These are phyloP conservation scores for Ambrosia hybrid DNA, from an alignment of 140 eudicot genomes.

Conservation along the genomic window DNA sequence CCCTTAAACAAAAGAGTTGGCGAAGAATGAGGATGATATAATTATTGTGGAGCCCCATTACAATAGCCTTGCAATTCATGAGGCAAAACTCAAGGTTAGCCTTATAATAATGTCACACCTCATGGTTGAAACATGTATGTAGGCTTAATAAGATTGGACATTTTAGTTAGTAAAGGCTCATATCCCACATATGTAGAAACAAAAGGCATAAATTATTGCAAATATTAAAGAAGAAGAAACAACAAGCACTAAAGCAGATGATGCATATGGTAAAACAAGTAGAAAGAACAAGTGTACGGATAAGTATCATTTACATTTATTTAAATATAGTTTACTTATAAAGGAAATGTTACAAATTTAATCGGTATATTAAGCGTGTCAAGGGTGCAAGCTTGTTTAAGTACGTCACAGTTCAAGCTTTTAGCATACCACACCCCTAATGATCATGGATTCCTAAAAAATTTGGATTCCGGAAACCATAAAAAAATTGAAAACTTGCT, in stretches of 20 bases:
- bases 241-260: not conserved
- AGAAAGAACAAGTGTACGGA: not conserved
- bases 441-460: too few species aligned
- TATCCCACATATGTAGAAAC: conserved; percentile 1
- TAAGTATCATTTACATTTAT: too few species aligned
- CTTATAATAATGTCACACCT: not conserved
- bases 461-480: too few species aligned
- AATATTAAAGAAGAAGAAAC: conserved; percentile 8
- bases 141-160: not conserved
- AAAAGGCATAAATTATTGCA: conserved; percentile 4
- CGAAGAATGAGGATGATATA: conserved; percentile 94
- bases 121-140: not conserved
- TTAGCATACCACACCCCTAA: too few species aligned
- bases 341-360: too few species aligned
- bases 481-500: not conserved
- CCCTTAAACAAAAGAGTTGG: conserved; percentile 92
- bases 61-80: conserved; percentile 33
- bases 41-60: conserved; percentile 53
- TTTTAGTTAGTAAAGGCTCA: not conserved
- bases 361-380: too few species aligned
- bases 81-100: conserved; percentile 65
- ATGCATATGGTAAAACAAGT: conserved; percentile 14
- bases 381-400: too few species aligned
- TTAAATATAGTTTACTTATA: too few species aligned
- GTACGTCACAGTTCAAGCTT: too few species aligned